Base-by-base conservation (phyloP, 1,284 basidiomycete species). In the Athelia psychrophila region DNA sequence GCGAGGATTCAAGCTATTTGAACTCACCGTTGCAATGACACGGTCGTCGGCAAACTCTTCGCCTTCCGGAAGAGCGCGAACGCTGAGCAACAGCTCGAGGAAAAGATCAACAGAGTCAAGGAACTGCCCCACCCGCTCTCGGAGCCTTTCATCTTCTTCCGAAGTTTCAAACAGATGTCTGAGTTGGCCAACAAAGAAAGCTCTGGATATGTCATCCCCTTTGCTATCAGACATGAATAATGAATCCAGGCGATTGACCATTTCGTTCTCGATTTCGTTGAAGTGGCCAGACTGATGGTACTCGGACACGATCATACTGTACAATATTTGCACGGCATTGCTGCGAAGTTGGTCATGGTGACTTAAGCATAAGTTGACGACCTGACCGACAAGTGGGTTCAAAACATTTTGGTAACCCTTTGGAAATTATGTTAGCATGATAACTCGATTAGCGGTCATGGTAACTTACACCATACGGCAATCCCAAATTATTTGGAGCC, bases 221-320 rank as follows among this genome's bases (percentile, higher is more conserved):
- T 93, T 87, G 69, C 88, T 86, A 64, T 94, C 90, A 42, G 91
- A 88, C 88, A 93, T 91, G 74, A 95, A 92, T 45, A 95, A 68
- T n/a, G 85, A 86, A 65, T 98, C 95, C 38, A 99, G 76, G 60
- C 93, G 91, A 64, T 87, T 95, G 60, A 98, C 93, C n/a, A 98
- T 80, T 68, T 97, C 95, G 58, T 91, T 90, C 68, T 98, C 93
- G 59, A 98, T 95, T 44, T 82, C 82, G 56, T 90, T 86, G 62
- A 94, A 93, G 65, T 91, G 84, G 20, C 83, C 85, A 13, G 84
- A 84, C 54, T 87, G 83, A 47, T 92, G 84, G 64, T 90, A 91
- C 65, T 98, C 94, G 4, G 94, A 92, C 49, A 97, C 85, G 58
- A 98, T 95, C 93, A 98, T 98, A 61, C 91, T 92, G 69, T 91